Percentiles rank a stretch among this genome's conserved stretches.
Conservation (phyloP, 2,329 filamentous ascomycete genomes). For the Neofusicoccum cordaticola region DNA sequence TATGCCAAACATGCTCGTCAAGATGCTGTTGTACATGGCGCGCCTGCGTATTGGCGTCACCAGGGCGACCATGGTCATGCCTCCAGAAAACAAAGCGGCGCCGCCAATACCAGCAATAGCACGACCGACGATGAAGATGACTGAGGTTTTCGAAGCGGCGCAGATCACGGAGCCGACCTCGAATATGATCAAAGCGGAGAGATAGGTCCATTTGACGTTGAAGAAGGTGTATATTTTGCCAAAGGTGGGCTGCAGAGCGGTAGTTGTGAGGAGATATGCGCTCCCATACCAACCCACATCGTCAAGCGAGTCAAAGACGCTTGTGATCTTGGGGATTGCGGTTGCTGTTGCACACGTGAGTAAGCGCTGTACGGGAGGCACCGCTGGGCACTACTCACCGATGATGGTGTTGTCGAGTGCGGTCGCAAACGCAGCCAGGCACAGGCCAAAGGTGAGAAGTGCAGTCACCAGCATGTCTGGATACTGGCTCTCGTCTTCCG, state of each 20-base stretch:
- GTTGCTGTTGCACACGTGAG: conserved; percentile 14
- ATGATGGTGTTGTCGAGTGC: too few relatives aligned
- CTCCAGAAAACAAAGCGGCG: too few relatives aligned
- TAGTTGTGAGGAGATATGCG: conserved; percentile 45
- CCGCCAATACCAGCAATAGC: conserved; percentile 43
- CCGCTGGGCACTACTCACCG: too few relatives aligned
- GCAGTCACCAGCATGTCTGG: too few relatives aligned
- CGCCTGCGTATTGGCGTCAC: too few relatives aligned
- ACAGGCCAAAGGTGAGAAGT: too few relatives aligned
- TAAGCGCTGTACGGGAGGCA: too few relatives aligned
- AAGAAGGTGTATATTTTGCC: conserved; percentile 48
- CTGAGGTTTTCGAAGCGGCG: conserved; percentile 49
- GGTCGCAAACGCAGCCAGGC: too few relatives aligned
- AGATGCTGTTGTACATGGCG: too few relatives aligned
- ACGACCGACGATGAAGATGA: conserved; percentile 45
- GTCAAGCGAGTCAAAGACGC: conserved; percentile 25
- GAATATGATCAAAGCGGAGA: conserved; percentile 40
- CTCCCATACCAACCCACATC: conserved; percentile 38
- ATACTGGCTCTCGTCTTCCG: too few relatives aligned
- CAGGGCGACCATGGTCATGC: too few relatives aligned
- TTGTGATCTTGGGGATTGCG: conserved; percentile 29
- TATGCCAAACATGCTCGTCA: too few relatives aligned
- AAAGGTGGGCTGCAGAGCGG: conserved; percentile 45
- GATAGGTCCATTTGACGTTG: conserved; percentile 32
- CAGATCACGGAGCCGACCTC: conserved; percentile 53